Evolutionary conservation across 2,329 filamentous ascomycete species (phyloP).

Genomic region (Laburnicola sp.): DNA sequence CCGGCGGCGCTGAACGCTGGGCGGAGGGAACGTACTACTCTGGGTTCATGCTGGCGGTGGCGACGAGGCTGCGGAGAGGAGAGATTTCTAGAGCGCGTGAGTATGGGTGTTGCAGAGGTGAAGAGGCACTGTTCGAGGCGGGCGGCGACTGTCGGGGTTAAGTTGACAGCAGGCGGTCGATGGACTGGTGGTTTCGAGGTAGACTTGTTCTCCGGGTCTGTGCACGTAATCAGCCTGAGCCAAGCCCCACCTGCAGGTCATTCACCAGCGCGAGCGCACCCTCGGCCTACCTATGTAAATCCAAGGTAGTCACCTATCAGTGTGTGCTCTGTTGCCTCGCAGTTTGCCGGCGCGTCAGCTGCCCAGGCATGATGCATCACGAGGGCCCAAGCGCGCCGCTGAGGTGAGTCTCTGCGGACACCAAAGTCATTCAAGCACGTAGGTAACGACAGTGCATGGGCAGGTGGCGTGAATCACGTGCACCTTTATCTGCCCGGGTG

Average conservation of each 20-base stretch:
- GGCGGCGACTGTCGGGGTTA: conserved; percentile 9
- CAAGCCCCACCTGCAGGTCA: background rate
- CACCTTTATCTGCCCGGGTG: no score
- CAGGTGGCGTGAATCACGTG: no score
- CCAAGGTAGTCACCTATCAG: no score
- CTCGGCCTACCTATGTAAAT: no score
- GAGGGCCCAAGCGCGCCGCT: no score
- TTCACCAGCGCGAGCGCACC: no score
- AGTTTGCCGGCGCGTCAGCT: no score
- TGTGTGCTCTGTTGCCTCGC: no score
- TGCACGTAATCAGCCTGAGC: conserved; percentile 3
- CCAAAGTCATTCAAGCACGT: no score
- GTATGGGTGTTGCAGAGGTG: conserved; percentile 9
- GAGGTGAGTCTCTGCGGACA: no score
- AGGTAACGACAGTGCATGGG: no score
- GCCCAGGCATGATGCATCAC: no score
- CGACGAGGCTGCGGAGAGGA: conserved; percentile 13
- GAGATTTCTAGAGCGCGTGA: conserved; percentile 7
- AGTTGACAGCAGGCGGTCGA: conserved; percentile 1
- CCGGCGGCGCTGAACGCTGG: conserved; percentile 36
- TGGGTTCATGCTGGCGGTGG: conserved; percentile 74
- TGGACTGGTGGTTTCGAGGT: conserved; percentile 5
- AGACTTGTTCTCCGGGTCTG: conserved; percentile 1
- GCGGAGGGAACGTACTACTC: conserved; percentile 72
- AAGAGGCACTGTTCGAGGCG: background rate